Evolutionary conservation across 129 eudicot species (phyloP).

Genomic region (Arctium lappa): DNA sequence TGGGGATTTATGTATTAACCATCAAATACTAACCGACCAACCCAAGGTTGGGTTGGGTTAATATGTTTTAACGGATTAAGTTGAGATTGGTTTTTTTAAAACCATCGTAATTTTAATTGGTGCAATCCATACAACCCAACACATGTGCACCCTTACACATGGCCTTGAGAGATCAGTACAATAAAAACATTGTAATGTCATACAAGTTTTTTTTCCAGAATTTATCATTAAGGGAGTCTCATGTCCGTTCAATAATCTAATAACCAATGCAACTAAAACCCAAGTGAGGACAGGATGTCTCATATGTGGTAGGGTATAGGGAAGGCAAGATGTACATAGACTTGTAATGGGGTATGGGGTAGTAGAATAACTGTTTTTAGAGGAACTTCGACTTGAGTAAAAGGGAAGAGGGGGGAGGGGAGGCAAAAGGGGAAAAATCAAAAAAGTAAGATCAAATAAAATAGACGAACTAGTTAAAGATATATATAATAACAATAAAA

Average conservation of each 20-base stretch:
- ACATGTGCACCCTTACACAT: neutral
- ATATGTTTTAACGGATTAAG: neutral
- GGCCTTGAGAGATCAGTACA: neutral
- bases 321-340: no score
- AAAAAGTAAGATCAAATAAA: neutral
- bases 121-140: neutral
- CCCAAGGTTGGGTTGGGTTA: neutral
- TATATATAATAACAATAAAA: no score
- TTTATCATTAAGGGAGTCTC: neutral
- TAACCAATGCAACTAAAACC: neutral
- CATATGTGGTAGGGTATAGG: no score
- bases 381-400: neutral
- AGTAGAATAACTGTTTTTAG: no score
- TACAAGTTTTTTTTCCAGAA: no score
- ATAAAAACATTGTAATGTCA: neutral
- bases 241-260: neutral
- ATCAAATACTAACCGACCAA: neutral
- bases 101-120: neutral
- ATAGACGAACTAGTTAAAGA: neutral
- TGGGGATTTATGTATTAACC: neutral
- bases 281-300: neutral
- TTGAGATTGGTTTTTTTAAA: neutral
- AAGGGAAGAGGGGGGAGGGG: neutral
- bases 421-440: neutral
- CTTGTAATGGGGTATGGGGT: no score